Percentiles rank a stretch among this genome's conserved stretches.
Conservation (phyloP, 1,284 basidiomycete species). For the Pascua guehoae region DNA sequence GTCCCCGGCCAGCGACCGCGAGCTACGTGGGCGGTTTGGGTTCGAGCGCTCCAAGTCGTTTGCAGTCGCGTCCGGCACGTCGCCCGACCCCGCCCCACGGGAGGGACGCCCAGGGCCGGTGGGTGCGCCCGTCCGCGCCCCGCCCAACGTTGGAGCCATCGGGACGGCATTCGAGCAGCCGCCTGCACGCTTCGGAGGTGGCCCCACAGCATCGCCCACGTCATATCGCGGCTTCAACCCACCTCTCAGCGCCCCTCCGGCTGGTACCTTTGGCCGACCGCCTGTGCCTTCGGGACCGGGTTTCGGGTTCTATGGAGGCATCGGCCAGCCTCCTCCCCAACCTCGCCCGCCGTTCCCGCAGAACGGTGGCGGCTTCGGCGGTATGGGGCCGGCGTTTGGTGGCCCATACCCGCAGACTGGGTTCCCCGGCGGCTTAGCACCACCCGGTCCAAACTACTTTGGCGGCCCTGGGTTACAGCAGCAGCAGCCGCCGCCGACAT, state of each 20-base stretch:
- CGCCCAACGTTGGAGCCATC: constrained; percentile 2
- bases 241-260: constrained; percentile 2
- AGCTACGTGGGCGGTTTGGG: constrained; percentile 5
- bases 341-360: constrained; percentile 19
- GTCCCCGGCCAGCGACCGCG: constrained; percentile 9
- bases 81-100: constrained; percentile 5
- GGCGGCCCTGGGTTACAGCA: constrained; percentile 7
- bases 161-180: constrained; percentile 1
- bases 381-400: neutral
- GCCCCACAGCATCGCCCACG: too few relatives aligned
- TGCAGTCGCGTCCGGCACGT: neutral
- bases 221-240: too few relatives aligned
- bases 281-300: constrained; percentile 5
- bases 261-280: constrained; percentile 19
- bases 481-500: constrained; percentile 22
- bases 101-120: constrained; percentile 17
- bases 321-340: constrained; percentile 6
- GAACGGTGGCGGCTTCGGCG: constrained; percentile 15
- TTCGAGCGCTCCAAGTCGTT: constrained; percentile 2
- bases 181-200: constrained; percentile 4
- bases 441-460: constrained; percentile 1
- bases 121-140: constrained; percentile 14
- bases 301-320: constrained; percentile 23
- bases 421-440: constrained; percentile 1
- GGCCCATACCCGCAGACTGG: neutral